Evolutionary conservation across 2,329 filamentous ascomycete species (phyloP).

Genomic region (Claviceps sorghi): DNA sequence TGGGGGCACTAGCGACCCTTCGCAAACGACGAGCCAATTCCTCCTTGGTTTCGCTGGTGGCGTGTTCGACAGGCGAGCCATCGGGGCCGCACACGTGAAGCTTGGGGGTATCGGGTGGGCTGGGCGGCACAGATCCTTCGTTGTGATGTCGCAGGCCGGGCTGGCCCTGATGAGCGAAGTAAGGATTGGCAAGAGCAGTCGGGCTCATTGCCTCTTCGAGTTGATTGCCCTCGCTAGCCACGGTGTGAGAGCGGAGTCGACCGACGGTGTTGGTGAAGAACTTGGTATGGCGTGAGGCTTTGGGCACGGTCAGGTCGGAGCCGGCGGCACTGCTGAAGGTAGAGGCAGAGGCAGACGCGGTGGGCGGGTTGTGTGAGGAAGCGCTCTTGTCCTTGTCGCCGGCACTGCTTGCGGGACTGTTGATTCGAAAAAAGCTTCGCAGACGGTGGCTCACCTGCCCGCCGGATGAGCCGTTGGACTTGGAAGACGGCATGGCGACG

Average conservation of each 20-base stretch:
- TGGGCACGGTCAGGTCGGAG: slow-evolving; percentile 19
- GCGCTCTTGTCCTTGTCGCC: slow-evolving; percentile 21
- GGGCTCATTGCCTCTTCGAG: slow-evolving; percentile 82
- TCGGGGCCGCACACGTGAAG: slow-evolving; percentile 58
- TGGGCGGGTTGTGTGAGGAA: neutral
- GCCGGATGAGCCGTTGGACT: slow-evolving; percentile 32
- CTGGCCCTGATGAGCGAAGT: slow-evolving; percentile 92
- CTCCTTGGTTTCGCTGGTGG: slow-evolving; percentile 72
- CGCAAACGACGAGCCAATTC: slow-evolving; percentile 85
- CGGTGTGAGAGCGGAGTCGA: slow-evolving; percentile 76
- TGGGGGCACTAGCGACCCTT: slow-evolving; percentile 89
- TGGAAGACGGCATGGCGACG: slow-evolving; percentile 35
- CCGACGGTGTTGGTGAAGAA: slow-evolving; percentile 78
- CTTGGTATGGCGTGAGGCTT: slow-evolving; percentile 68
- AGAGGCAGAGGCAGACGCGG: slow-evolving; percentile 5
- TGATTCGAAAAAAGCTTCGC: slow-evolving; percentile 60
- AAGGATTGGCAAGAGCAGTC: slow-evolving; percentile 88
- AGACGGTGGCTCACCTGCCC: slow-evolving; percentile 53
- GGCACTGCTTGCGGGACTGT: slow-evolving; percentile 27
- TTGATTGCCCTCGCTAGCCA: slow-evolving; percentile 82
- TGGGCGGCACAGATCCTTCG: slow-evolving; percentile 80
- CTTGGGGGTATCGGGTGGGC: slow-evolving; percentile 77
- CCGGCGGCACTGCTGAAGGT: slow-evolving; percentile 7
- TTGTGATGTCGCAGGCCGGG: slow-evolving; percentile 90
- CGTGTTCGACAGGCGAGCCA: slow-evolving; percentile 48